Conservation (phyloP, 2,329 filamentous ascomycete genomes). For the Chalaropsis thielavioides region DNA sequence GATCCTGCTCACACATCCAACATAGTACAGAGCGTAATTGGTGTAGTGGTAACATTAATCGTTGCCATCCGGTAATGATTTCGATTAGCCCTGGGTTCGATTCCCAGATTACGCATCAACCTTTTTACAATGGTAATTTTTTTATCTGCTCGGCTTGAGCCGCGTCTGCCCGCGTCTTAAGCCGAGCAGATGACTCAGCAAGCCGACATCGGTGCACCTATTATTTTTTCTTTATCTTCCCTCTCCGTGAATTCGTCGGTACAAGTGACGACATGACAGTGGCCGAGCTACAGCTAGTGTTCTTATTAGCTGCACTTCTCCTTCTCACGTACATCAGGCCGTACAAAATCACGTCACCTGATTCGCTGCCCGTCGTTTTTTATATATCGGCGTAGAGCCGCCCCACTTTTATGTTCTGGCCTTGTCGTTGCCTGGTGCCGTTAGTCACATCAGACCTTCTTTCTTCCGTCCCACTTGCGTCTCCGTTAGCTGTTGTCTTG, state of each 20-base stretch:
- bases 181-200: background rate
- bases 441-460: background rate
- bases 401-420: background rate
- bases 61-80: conserved; percentile 9
- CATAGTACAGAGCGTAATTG: background rate
- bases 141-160: background rate
- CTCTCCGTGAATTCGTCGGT: background rate
- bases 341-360: background rate
- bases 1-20: too few relatives aligned
- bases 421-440: background rate
- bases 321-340: background rate
- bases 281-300: too few relatives aligned
- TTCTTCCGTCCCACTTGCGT: background rate
- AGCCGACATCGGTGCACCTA: background rate
- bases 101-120: conserved; percentile 7
- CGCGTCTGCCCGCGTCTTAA: background rate
- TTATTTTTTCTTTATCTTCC: background rate
- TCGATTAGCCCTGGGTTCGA: conserved; percentile 11
- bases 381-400: background rate
- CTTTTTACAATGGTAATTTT: background rate
- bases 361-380: background rate
- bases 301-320: background rate
- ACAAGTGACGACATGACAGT: too few relatives aligned
- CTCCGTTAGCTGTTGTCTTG: background rate
- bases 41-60: conserved; percentile 12